Evolutionary conservation across 768 basidiomycete genomes (phyloP), one percentile per base, ranked within the genome.

Genomic region (Hygrophoropsis aurantiaca): DNA sequence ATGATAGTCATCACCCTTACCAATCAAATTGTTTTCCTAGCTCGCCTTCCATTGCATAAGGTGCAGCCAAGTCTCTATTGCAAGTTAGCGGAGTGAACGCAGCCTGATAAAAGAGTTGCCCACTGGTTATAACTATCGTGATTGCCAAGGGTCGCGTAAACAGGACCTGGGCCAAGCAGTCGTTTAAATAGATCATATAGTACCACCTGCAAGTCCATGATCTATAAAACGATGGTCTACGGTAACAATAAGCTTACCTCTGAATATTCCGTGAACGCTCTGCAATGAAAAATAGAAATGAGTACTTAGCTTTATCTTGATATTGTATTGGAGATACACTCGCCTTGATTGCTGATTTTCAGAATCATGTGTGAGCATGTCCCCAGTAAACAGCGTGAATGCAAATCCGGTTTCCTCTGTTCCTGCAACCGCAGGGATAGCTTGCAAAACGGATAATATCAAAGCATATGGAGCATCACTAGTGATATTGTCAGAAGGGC

Each of bases 71-170:
- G 2, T 64, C 83, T 74, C 58, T 35, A 4, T 47, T 20, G 13
- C 46, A 38, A 5, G 35, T 44, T n/a, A 20, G 20, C 3, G 25
- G 18, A 1, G 44, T 26, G 25, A 4, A 26, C 30, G n/a, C 18
- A 23, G 5, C 18, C 3, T 33, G 21, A 50, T 27, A 11, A 19
- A 27, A 42, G 18, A 23, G 25, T 19, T 15, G 56, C 77, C 24
- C 50, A 82, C 80, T 80, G 74, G 54, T 82, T 81, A 60, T 82
- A 86, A 34, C 74, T 82, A 59, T 90, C 87, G 55, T 90, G 87
- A 59, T 90, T 90, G 8, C 87, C 87, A 8, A 90, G 68, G 0
- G 83, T 79, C 23, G 84, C 80, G 53, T 89, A 90, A 3, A 89
- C 77, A n/a, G 87, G 85, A 0, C 85, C 84, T 11, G 76, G 71